These are phyloP conservation scores for Myxozyma mucilagina DNA, from an alignment of 805 yeast species.

Conservation along the genomic window DNA sequence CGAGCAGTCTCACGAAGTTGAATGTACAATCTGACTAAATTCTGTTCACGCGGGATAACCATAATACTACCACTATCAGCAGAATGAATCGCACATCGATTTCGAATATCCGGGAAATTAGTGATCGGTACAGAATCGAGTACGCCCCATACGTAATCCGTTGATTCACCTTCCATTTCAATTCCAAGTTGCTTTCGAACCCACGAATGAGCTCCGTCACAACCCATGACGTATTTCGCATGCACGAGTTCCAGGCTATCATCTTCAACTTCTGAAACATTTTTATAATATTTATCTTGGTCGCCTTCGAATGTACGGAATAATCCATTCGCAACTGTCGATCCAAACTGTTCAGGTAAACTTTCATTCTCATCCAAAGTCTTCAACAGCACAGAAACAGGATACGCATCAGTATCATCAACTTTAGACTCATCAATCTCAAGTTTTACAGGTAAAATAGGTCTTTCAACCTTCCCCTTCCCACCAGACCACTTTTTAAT, in stretches of 20 bases:
- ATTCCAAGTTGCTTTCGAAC: conserved; percentile 40
- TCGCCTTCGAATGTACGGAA: conserved; percentile 37
- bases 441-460: conserved; percentile 22
- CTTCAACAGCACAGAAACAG: conserved; percentile 36
- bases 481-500: conserved; percentile 27
- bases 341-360: conserved; percentile 28
- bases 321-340: conserved; percentile 37
- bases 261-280: conserved; percentile 11
- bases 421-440: conserved; percentile 28
- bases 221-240: conserved; percentile 42
- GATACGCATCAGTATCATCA: conserved; percentile 30
- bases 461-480: conserved; percentile 20
- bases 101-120: conserved; percentile 43
- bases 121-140: conserved; percentile 42
- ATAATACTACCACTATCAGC: conserved; percentile 40
- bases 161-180: conserved; percentile 42
- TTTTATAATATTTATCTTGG: conserved; percentile 21
- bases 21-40: conserved; percentile 40
- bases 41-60: conserved; percentile 43
- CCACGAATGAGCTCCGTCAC: conserved; percentile 43
- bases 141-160: conserved; percentile 45
- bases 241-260: conserved; percentile 32
- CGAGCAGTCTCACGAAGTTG: conserved; percentile 34
- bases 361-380: conserved; percentile 27
- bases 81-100: conserved; percentile 42